phyloP scores from a whole-genome alignment of 164 flowering plant genomes.

The Chimonanthus salicifolius region DNA sequence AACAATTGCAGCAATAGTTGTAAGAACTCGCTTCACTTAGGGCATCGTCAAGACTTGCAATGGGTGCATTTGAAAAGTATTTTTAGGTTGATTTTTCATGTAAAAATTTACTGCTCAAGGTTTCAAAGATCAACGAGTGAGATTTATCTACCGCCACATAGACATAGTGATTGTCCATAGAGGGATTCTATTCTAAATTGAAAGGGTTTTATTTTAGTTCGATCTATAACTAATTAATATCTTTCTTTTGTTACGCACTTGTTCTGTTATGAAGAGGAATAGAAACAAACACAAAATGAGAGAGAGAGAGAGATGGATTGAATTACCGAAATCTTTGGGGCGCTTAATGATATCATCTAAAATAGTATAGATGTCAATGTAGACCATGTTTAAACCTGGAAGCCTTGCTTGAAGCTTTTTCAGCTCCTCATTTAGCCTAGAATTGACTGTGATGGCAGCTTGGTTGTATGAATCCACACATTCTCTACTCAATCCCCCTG shows the following conservation, averaged over 20 bases:
- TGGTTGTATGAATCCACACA: constrained; percentile 21
- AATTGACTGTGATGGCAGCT: constrained; percentile 27
- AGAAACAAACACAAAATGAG: background rate
- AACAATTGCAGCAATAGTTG: too few species aligned
- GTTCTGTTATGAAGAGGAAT: background rate
- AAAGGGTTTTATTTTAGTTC: too few species aligned
- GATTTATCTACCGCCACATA: too few species aligned
- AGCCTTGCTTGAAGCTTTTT: constrained; percentile 8
- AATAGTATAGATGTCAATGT: constrained; percentile 29
- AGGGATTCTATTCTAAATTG: too few species aligned
- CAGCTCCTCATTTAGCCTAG: constrained; percentile 16
- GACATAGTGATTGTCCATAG: too few species aligned
- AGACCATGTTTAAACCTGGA: constrained; percentile 7
- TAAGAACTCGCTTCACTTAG: too few species aligned
- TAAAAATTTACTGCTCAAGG: too few species aligned
- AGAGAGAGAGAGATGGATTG: background rate
- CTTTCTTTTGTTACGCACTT: background rate
- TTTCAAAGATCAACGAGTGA: too few species aligned
- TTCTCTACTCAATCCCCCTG: constrained; percentile 28
- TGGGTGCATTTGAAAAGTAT: too few species aligned
- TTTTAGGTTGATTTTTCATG: too few species aligned
- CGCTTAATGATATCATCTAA: constrained; percentile 31
- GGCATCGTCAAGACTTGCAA: too few species aligned
- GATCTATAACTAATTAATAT: too few species aligned
- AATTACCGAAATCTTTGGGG: constrained; percentile 15